Conservation (phyloP, 2,329 filamentous ascomycete species). For the Trichoderma sp. region DNA sequence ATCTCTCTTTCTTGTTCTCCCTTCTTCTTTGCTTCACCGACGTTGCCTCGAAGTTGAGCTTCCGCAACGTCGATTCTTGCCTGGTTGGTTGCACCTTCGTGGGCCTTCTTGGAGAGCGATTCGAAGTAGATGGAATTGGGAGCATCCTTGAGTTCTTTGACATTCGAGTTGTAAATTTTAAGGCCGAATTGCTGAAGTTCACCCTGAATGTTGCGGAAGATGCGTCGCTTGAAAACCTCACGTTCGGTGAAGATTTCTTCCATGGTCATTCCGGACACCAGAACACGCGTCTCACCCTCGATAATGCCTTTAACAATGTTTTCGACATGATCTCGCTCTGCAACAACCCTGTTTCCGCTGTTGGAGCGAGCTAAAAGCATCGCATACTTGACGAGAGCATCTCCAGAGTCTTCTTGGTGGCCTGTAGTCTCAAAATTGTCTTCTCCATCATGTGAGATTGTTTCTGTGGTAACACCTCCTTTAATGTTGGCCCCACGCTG, state of each 20-base stretch:
- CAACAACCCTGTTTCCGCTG: not conserved
- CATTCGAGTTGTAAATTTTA: not conserved
- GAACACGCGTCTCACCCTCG: conserved; percentile 80
- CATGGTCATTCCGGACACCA: conserved; percentile 90
- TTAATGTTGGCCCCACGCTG: conserved; percentile 45
- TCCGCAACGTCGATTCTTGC: conserved; percentile 68
- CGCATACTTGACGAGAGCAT: not conserved
- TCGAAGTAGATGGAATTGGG: conserved; percentile 81
- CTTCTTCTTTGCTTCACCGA: not conserved
- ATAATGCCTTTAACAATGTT: conserved; percentile 71
- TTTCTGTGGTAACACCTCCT: not conserved
- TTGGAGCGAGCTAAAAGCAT: not conserved
- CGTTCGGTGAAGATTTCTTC: conserved; percentile 83
- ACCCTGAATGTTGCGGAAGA: conserved; percentile 73
- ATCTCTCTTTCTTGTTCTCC: not conserved
- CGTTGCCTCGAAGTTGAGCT: conserved; percentile 32
- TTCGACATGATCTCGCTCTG: not conserved
- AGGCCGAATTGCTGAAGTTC: conserved; percentile 69
- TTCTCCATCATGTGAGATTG: not conserved
- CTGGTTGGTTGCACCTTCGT: conserved; percentile 82
- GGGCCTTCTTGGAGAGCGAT: conserved; percentile 78
- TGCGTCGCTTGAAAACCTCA: conserved; percentile 74
- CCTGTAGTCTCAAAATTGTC: not conserved
- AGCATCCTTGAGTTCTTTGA: conserved; percentile 73
- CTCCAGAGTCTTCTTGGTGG: not conserved